These are phyloP conservation scores for Podospora conica DNA, from an alignment of 495 filamentous ascomycete genomes.

Conservation along the genomic window DNA sequence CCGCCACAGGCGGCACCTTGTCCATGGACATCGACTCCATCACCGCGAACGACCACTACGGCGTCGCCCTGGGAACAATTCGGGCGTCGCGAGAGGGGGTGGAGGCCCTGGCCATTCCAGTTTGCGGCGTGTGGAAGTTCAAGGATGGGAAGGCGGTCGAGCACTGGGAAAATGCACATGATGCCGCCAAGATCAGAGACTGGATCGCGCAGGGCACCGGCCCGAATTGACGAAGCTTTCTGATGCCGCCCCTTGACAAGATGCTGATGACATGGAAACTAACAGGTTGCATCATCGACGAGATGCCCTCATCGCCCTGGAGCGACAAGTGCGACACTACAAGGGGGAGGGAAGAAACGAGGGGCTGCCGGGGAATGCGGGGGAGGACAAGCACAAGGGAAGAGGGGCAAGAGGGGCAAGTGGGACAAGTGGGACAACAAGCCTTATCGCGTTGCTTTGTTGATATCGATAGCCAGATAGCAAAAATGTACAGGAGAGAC, in stretches of 20 bases:
- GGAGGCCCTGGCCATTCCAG: slow-evolving; percentile 13
- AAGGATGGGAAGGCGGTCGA: slow-evolving; percentile 16
- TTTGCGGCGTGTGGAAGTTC: slow-evolving; percentile 28
- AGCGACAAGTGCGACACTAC: too few relatives aligned
- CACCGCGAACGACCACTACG: slow-evolving; percentile 15
- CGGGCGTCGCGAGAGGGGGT: slow-evolving; percentile 1
- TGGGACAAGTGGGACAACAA: not conserved
- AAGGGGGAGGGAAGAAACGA: too few relatives aligned
- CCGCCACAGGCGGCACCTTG: slow-evolving; percentile 15
- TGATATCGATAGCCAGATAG: not conserved
- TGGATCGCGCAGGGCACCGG: slow-evolving; percentile 8
- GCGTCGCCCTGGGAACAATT: slow-evolving; percentile 19
- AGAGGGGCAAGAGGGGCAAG: not conserved
- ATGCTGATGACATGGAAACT: not conserved
- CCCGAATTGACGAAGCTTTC: not conserved
- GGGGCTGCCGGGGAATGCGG: too few relatives aligned
- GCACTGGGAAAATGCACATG: slow-evolving; percentile 24
- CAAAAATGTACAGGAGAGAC: not conserved
- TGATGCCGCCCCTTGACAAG: not conserved
- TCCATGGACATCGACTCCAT: slow-evolving; percentile 24
- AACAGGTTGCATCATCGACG: not conserved
- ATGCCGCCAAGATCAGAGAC: slow-evolving; percentile 5
- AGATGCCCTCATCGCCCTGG: too few relatives aligned
- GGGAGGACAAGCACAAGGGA: too few relatives aligned
- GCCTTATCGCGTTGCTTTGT: not conserved